A percentile compares a stretch with the other conserved stretches of the same genome.
These are phyloP conservation scores for Thermothielavioides terrestris DNA, from an alignment of 495 filamentous ascomycete genomes.

Conservation along the genomic window DNA sequence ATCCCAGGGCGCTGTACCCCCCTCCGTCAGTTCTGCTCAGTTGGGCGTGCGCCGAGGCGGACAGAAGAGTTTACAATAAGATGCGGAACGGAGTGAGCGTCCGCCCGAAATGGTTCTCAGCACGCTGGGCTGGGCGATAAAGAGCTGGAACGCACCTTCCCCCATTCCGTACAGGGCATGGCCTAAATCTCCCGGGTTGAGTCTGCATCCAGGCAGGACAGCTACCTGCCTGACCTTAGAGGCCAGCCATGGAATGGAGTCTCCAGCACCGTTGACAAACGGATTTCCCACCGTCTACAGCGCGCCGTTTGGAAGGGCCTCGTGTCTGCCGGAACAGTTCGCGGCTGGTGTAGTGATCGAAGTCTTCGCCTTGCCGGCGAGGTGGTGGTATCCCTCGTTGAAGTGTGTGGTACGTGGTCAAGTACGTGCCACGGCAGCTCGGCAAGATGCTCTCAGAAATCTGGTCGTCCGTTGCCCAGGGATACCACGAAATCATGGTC, in stretches of 20 bases:
- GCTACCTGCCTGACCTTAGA: too few relatives aligned
- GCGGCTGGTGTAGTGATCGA: conserved; percentile 17
- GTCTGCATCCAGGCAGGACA: too few relatives aligned
- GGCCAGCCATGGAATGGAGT: conserved; percentile 33
- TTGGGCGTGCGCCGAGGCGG: too few relatives aligned
- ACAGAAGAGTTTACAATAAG: too few relatives aligned
- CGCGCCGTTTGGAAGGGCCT: conserved; percentile 21
- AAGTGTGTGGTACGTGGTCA: conserved; percentile 21
- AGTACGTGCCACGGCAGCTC: conserved; percentile 30
- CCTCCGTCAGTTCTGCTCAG: too few relatives aligned
- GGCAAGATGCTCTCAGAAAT: conserved; percentile 24
- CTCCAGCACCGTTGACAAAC: conserved; percentile 17
- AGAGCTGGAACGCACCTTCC: too few relatives aligned
- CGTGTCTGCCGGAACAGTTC: conserved; percentile 14
- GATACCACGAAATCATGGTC: conserved; percentile 31
- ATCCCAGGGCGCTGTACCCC: too few relatives aligned
- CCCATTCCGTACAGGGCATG: too few relatives aligned
- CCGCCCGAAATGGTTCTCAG: too few relatives aligned
- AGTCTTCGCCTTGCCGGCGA: conserved; percentile 27
- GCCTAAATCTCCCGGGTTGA: too few relatives aligned
- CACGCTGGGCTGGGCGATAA: too few relatives aligned
- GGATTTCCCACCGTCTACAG: conserved; percentile 29
- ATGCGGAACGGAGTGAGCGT: too few relatives aligned
- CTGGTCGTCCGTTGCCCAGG: conserved; percentile 26
- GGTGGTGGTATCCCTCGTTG: conserved; percentile 20